Evolutionary conservation across 1,284 basidiomycete species (phyloP).

Genomic region (Sanghuangporus baumii): DNA sequence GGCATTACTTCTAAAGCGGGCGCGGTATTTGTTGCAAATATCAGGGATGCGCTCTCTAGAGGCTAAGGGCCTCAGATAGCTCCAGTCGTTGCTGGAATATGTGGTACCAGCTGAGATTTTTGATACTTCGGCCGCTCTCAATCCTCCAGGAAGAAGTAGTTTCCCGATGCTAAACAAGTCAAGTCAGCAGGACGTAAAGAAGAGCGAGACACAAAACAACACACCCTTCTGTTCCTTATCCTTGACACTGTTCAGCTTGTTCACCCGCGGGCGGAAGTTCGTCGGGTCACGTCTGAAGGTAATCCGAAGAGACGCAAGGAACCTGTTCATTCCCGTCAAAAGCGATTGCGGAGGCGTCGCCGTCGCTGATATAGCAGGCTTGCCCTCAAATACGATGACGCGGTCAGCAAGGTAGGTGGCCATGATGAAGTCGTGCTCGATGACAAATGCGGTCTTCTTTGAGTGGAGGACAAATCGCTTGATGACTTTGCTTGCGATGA

Average conservation of each 20-base stretch:
- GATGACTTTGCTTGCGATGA: conserved; percentile 94
- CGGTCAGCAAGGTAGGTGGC: conserved; percentile 96
- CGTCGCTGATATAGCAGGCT: conserved; percentile 76
- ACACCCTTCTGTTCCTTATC: conserved; percentile 90
- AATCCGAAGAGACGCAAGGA: conserved; percentile 88
- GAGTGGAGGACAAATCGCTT: conserved; percentile 92
- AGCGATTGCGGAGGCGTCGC: conserved; percentile 87
- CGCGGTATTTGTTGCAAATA: background rate
- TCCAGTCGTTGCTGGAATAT: background rate
- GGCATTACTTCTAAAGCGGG: background rate
- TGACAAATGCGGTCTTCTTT: conserved; percentile 95
- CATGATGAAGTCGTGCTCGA: conserved; percentile 98
- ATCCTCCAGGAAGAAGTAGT: conserved; percentile 87
- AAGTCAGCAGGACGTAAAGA: conserved; percentile 7
- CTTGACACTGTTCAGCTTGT: conserved; percentile 90
- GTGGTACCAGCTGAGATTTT: background rate
- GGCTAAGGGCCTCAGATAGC: background rate
- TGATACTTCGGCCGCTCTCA: background rate
- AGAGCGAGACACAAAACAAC: conserved; percentile 23
- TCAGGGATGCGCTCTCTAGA: background rate
- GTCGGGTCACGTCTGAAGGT: conserved; percentile 96
- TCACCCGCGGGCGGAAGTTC: conserved; percentile 90
- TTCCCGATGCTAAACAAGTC: conserved; percentile 53
- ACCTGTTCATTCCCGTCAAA: conserved; percentile 86
- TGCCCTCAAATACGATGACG: conserved; percentile 92